A percentile compares a stretch with the other conserved stretches of the same genome.
These are phyloP conservation scores for Pulveroboletus sp. DNA, from an alignment of 768 basidiomycete genomes.

Conservation along the genomic window DNA sequence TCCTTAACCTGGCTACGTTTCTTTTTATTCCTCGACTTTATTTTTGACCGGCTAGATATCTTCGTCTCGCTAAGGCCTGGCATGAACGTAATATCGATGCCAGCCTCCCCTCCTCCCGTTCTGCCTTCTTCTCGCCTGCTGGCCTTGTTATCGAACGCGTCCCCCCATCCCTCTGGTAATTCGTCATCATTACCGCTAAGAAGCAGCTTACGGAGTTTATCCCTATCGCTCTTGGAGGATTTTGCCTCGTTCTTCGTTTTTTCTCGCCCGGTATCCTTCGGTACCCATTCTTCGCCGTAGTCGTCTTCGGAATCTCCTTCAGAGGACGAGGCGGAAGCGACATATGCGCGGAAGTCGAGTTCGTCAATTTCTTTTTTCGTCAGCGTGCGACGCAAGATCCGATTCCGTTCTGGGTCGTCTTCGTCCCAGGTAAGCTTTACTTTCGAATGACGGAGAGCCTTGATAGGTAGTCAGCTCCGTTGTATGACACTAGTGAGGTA, in stretches of 20 bases:
- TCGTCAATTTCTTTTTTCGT: conserved; percentile 88
- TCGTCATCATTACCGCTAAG: conserved; percentile 64
- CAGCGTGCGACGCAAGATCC: conserved; percentile 73
- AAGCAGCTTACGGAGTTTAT: conserved; percentile 73
- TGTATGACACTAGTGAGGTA: not conserved
- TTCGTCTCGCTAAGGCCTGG: conserved; percentile 69
- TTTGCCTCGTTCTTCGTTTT: conserved; percentile 18
- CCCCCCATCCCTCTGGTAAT: conserved; percentile 84
- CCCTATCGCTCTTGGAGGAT: conserved; percentile 46
- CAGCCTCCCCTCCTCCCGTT: conserved; percentile 21
- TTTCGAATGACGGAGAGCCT: conserved; percentile 97
- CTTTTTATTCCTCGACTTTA: too few species aligned
- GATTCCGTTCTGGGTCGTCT: conserved; percentile 86
- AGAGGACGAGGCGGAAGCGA: conserved; percentile 70
- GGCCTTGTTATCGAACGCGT: conserved; percentile 29
- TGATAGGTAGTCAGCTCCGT: not conserved
- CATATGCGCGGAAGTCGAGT: conserved; percentile 79
- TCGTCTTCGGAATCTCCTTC: conserved; percentile 46
- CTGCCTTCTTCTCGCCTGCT: conserved; percentile 2
- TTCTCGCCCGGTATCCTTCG: conserved; percentile 1
- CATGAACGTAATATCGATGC: conserved; percentile 93
- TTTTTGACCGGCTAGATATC: conserved; percentile 68
- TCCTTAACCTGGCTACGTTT: conserved; percentile 24
- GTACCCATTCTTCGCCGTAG: not conserved
- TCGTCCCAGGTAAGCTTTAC: conserved; percentile 99